Evolutionary conservation across 1,139 yeast species (phyloP), one percentile per base, ranked within the genome.

Genomic region (Suhomyces atakaporum): DNA sequence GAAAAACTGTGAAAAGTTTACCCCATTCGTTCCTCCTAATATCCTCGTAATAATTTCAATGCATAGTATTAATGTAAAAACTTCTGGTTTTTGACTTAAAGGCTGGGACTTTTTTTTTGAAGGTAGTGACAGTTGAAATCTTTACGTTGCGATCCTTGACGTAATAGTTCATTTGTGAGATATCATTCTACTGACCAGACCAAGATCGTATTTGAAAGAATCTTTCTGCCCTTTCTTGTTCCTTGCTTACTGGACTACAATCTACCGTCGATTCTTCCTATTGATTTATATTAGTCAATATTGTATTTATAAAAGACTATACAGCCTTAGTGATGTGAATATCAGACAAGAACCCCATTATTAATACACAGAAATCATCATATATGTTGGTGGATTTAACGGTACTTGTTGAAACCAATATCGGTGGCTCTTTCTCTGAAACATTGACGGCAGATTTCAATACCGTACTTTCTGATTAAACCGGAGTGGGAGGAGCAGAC

Each of bases 371-470:
- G 42, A 27, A 31, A 33, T 27, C 27, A 35, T 38, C 36, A 25
- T 24, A 24, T 38, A 25, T 36, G 33, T 35, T 32, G 38, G 33
- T 33, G 42, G 47, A 47, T 63, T 84, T 88, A 89, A 82, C 96
- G 92, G 92, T 77, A 86, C 82, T 94, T 94, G 92, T 81, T 75
- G 95, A 94, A 94, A 71, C 99, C 99, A 69, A 94, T 94, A 77
- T 92, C 97, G 73, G 80, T 73, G 65, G 98, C 98, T 80, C 83
- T 90, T 80, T 94, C 99, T 84, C 99, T 90, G 97, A 94, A 94
- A 79, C 97, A 92, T 83, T 94, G 99, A 86, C 99, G 95, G 80
- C 97, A 92, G 83, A 94, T 83, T 89, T 88, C 85, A 70, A 94
- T 81, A 69, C 95, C 98, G 94, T 94, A 94, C 84, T 94, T 94